A percentile compares a stretch with the other conserved stretches of the same genome.
Conservation (phyloP, 345 rosid genomes). For the Euphorbia lathyris region DNA sequence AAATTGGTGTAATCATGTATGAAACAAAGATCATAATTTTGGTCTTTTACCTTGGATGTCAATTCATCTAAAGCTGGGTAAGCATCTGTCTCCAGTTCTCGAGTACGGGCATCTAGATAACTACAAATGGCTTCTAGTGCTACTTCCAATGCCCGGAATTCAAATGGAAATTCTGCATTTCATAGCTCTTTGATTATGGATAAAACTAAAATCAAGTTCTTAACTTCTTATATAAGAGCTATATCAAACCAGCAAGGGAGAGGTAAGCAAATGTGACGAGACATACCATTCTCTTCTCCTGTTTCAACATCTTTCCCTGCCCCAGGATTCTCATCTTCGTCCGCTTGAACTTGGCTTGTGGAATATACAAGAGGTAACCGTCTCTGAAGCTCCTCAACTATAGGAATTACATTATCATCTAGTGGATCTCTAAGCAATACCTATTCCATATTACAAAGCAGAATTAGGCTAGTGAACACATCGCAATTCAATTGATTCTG, state of each 20-base stretch:
- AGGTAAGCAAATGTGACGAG: neutral
- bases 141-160: conserved; percentile 55
- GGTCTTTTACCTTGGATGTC: conserved; percentile 40
- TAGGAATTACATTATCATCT: conserved; percentile 45
- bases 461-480: neutral
- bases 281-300: conserved; percentile 30
- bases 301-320: conserved; percentile 27
- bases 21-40: neutral
- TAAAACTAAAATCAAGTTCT: neutral
- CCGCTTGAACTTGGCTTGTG: conserved; percentile 34
- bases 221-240: neutral
- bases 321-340: conserved; percentile 38
- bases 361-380: conserved; percentile 32
- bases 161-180: conserved; percentile 49
- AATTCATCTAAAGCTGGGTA: conserved; percentile 62
- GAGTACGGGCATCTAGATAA: conserved; percentile 52
- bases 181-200: neutral
- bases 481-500: neutral
- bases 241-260: conserved; percentile 7
- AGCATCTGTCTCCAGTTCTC: conserved; percentile 49
- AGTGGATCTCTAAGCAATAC: conserved; percentile 53
- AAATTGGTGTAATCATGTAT: neutral
- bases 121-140: conserved; percentile 57
- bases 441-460: conserved; percentile 20
- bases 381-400: conserved; percentile 48